These are phyloP conservation scores for Vicia villosa DNA, from an alignment of 306 rosid species.

Conservation along the genomic window DNA sequence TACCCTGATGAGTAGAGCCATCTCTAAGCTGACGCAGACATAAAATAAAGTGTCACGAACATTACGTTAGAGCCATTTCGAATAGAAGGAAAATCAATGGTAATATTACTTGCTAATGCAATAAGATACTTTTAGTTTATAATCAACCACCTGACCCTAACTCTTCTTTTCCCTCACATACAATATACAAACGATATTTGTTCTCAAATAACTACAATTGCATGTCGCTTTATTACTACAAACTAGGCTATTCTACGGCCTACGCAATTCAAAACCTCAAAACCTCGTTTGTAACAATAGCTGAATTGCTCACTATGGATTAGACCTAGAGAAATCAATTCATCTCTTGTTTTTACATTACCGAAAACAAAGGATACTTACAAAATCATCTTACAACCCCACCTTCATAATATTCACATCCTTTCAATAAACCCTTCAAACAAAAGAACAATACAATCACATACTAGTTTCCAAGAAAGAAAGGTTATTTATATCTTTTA, in stretches of 20 bases:
- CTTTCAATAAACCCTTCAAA: too few species aligned
- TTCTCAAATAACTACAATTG: background rate
- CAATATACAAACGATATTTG: constrained; percentile 7
- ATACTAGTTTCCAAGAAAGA: too few species aligned
- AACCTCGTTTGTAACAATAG: constrained; percentile 12
- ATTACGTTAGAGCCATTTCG: background rate
- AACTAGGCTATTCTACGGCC: background rate
- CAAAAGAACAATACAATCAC: too few species aligned
- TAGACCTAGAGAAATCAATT: background rate
- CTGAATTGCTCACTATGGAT: background rate
- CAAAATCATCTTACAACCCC: too few species aligned
- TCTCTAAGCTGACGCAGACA: constrained; percentile 72
- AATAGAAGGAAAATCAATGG: constrained; percentile 23
- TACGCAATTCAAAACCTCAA: constrained; percentile 29
- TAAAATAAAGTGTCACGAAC: constrained; percentile 33
- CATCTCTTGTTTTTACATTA: background rate
- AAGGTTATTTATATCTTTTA: too few species aligned
- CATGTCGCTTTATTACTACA: background rate
- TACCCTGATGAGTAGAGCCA: constrained; percentile 87
- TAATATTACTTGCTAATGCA: constrained; percentile 13
- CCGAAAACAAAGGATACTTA: background rate
- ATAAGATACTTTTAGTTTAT: background rate
- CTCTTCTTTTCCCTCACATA: background rate
- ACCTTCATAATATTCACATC: too few species aligned
- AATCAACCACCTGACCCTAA: background rate